phyloP scores from a whole-genome alignment of 768 basidiomycete species.

The Tricholoma matsutake region DNA sequence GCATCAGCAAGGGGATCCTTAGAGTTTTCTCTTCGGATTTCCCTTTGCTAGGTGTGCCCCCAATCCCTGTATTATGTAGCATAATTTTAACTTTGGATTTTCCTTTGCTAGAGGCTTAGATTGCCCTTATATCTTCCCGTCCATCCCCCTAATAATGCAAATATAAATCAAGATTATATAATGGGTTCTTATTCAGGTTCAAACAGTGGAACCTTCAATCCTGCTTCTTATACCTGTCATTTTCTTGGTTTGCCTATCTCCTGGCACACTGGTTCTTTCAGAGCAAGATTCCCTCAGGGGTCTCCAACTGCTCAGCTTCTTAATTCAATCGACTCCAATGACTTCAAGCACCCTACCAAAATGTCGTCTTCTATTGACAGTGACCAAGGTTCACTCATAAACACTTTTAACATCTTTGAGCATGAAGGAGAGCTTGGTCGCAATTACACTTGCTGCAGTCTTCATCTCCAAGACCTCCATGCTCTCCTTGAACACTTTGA shows the following conservation, averaged over 20 bases:
- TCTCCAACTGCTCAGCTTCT: conserved; percentile 61
- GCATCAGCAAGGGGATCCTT: too few species aligned
- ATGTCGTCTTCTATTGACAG: conserved; percentile 53
- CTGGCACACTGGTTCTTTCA: conserved; percentile 66
- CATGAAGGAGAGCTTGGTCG: conserved; percentile 77
- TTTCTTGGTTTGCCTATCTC: conserved; percentile 73
- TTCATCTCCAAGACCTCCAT: conserved; percentile 67
- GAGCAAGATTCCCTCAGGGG: conserved; percentile 59
- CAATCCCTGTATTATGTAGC: too few species aligned
- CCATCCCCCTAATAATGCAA: conserved; percentile 17
- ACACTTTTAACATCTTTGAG: conserved; percentile 64
- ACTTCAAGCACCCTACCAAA: conserved; percentile 32
- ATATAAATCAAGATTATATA: conserved; percentile 25
- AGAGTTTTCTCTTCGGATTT: too few species aligned
- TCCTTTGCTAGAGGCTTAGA: too few species aligned
- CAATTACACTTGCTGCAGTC: conserved; percentile 88
- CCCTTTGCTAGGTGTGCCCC: too few species aligned
- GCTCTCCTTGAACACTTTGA: conserved; percentile 92
- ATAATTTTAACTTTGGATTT: too few species aligned
- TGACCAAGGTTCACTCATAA: conserved; percentile 58
- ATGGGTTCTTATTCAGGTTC: conserved; percentile 51
- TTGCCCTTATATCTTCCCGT: too few species aligned
- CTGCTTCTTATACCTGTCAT: conserved; percentile 63
- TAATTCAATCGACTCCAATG: conserved; percentile 50
- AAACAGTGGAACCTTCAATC: conserved; percentile 52